Evolutionary conservation across 2,329 filamentous ascomycete species (phyloP).

Genomic region (Rhynchosporium agropyri): DNA sequence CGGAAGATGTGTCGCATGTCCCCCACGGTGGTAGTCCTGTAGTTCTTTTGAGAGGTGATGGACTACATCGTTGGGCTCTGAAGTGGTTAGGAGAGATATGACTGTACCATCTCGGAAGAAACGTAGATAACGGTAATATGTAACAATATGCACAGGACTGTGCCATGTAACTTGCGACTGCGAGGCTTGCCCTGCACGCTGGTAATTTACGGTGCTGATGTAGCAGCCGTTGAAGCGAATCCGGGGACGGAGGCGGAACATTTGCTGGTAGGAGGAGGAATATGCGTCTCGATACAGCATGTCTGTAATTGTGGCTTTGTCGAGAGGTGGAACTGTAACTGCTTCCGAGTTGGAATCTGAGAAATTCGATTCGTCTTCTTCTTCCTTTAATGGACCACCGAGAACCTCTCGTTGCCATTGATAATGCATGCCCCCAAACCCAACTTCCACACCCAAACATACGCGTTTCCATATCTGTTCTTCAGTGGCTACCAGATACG

Average conservation of each 20-base stretch:
- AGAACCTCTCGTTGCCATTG: constrained; percentile 66
- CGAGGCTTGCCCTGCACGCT: constrained; percentile 75
- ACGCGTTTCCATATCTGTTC: constrained; percentile 84
- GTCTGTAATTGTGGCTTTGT: constrained; percentile 31
- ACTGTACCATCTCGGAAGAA: constrained; percentile 89
- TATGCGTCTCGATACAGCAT: constrained; percentile 48
- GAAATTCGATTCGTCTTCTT: constrained; percentile 13
- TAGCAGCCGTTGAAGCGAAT: constrained; percentile 95
- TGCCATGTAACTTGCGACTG: constrained; percentile 74
- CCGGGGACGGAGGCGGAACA: constrained; percentile 82
- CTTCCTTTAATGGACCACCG: constrained; percentile 54
- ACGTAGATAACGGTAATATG: constrained; percentile 95
- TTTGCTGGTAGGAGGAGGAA: constrained; percentile 59
- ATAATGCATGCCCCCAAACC: constrained; percentile 84
- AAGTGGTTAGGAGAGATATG: constrained; percentile 78
- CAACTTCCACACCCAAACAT: constrained; percentile 70
- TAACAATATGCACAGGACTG: constrained; percentile 89
- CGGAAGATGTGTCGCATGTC: constrained; percentile 44
- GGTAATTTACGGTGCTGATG: constrained; percentile 95
- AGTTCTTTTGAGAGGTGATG: constrained; percentile 77
- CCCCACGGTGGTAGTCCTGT: constrained; percentile 46
- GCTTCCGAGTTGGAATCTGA: constrained; percentile 17
- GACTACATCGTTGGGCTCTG: constrained; percentile 84
- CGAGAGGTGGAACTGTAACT: constrained; percentile 17
- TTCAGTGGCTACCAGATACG: constrained; percentile 82